Conservation (phyloP, 2,329 filamentous ascomycete genomes). For the Microcera coccophila region DNA sequence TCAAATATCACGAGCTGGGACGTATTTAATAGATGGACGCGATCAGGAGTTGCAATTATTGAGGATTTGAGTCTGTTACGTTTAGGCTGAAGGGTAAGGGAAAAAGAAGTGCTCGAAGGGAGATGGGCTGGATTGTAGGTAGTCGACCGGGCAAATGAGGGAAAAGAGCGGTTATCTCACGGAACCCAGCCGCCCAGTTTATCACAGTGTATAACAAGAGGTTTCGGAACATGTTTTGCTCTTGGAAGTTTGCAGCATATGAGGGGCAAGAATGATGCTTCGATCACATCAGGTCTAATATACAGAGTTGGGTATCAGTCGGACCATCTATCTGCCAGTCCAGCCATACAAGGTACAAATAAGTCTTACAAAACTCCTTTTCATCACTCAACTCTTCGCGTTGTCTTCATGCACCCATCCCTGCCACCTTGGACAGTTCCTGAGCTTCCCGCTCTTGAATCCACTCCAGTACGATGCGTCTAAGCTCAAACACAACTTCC, state of each 20-base stretch:
- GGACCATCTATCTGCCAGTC: neutral
- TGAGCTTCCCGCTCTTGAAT: constrained; percentile 33
- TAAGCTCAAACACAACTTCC: constrained; percentile 84
- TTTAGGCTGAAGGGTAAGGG: too few relatives aligned
- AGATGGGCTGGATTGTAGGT: too few relatives aligned
- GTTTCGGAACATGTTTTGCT: neutral
- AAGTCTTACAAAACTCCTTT: neutral
- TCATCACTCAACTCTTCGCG: neutral
- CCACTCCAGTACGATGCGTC: constrained; percentile 66
- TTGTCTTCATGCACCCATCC: too few relatives aligned
- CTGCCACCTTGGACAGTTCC: constrained; percentile 8
- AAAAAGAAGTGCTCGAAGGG: too few relatives aligned
- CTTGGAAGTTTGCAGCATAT: neutral
- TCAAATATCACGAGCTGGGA: neutral
- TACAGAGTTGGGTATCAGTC: constrained; percentile 1
- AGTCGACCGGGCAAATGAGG: too few relatives aligned
- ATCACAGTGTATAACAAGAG: neutral
- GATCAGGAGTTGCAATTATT: too few relatives aligned
- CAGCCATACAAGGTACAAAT: neutral
- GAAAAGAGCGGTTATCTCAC: too few relatives aligned
- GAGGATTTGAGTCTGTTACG: too few relatives aligned
- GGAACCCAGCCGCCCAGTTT: neutral
- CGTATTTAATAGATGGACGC: neutral
- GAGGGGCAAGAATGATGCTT: neutral
- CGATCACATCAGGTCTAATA: neutral